These are phyloP conservation scores for Nicotiana sylvestris DNA, from an alignment of 257 asterid species.

Conservation along the genomic window DNA sequence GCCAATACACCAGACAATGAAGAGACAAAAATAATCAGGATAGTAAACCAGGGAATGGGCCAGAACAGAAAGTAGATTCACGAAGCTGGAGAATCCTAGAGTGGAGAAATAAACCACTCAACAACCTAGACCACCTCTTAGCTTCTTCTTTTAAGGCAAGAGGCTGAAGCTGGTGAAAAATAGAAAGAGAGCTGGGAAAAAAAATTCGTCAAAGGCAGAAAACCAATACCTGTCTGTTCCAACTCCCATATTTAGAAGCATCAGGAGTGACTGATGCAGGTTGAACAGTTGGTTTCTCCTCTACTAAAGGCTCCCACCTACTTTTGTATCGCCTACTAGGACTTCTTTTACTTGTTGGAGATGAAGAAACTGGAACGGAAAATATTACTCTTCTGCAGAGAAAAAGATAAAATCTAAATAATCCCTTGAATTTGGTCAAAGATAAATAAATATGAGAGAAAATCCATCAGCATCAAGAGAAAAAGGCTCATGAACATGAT, in stretches of 20 bases:
- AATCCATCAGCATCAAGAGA: not conserved
- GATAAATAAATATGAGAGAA: not conserved
- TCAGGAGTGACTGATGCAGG: constrained; percentile 36
- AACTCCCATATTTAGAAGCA: constrained; percentile 55
- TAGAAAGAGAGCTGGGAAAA: not conserved
- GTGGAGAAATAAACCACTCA: not conserved
- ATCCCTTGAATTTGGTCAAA: not conserved
- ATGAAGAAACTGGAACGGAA: constrained; percentile 37
- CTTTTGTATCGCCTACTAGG: constrained; percentile 88
- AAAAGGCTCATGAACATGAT: not conserved
- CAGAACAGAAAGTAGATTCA: constrained; percentile 5
- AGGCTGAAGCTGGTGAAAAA: not conserved
- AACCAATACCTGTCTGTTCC: constrained; percentile 73
- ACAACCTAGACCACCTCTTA: not conserved
- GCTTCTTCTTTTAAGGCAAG: constrained; percentile 8
- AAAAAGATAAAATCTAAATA: constrained; percentile 14
- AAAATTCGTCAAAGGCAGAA: not conserved
- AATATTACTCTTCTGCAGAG: constrained; percentile 45
- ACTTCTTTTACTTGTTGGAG: constrained; percentile 60
- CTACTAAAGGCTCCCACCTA: constrained; percentile 93
- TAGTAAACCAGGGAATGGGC: not conserved
- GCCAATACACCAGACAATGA: not conserved
- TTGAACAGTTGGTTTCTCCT: constrained; percentile 55
- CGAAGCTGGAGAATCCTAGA: not conserved
- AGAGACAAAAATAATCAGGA: not conserved